Conservation (phyloP, 2,329 filamentous ascomycete species). For the Epichloe elymi region DNA sequence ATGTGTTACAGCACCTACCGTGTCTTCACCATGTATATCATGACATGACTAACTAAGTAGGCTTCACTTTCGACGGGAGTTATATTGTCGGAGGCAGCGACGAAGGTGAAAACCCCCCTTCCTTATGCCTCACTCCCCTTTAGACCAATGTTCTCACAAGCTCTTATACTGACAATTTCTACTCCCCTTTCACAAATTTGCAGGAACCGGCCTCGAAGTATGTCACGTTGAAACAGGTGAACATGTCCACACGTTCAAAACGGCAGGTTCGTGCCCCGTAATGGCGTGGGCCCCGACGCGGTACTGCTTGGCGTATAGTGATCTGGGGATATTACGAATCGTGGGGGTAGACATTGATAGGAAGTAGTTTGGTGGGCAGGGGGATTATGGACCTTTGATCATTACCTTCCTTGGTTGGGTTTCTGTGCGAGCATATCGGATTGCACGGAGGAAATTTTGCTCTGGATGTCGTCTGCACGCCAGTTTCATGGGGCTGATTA, state of each 20-base stretch:
- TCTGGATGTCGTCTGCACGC: too few species aligned
- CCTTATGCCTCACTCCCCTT: background rate
- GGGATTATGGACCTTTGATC: background rate
- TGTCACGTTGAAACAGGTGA: constrained; percentile 64
- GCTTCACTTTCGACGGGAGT: constrained; percentile 67
- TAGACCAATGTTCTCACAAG: too few species aligned
- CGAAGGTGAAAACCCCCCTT: constrained; percentile 36
- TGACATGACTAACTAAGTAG: constrained; percentile 20
- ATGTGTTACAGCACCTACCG: too few species aligned
- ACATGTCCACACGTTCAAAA: constrained; percentile 58
- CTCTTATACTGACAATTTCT: too few species aligned
- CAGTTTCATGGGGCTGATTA: too few species aligned
- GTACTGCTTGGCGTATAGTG: constrained; percentile 63
- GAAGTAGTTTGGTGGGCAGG: constrained; percentile 14
- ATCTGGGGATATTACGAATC: constrained; percentile 55
- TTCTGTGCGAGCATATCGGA: background rate
- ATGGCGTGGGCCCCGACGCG: constrained; percentile 66
- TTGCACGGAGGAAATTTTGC: too few species aligned
- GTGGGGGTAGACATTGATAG: constrained; percentile 43
- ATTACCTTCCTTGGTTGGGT: background rate
- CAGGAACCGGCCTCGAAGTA: constrained; percentile 51
- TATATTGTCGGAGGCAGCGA: constrained; percentile 64
- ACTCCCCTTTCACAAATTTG: background rate
- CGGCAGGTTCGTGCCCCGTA: constrained; percentile 47
- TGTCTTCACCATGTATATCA: too few species aligned